Base-by-base conservation (phyloP, 805 yeast species). In the Zygosaccharomyces gambellarensis region DNA sequence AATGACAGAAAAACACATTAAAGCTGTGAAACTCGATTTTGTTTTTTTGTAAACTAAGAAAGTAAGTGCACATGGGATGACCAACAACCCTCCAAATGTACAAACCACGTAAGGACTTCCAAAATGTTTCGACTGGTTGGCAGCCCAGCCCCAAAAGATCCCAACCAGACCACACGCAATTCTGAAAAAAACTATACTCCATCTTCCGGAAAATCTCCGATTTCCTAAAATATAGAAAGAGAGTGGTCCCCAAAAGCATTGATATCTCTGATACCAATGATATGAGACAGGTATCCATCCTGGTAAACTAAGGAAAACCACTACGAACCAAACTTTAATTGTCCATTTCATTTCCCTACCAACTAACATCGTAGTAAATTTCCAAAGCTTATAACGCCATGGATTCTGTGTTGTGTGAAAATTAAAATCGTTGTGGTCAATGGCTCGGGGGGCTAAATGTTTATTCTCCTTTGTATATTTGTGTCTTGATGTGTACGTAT, bases 131-230 rank as follows among this genome's bases (percentile, higher is more conserved):
- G 79, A 63, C 27, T 71, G 69, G 48, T 62, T 64, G 0, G 76
- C 73, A 11, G 76, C 71, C 69, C 79, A 77, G 0, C 76, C 81
- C 74, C 77, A 74, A 50, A 76, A 70, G 9, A 71, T 64, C 2
- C 78, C 78, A n/a, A 67, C 25, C 7, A 75, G 43, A 50, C 74
- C 70, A 36, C 68, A 68, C 0, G 59, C 11, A 0, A 69, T 19
- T 52, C 79, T 62, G n/a, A 66, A 62, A 2, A 56, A 23, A 2
- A 71, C 31, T 23, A 64, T 61, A 12, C 47, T 49, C 68, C 81
- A 64, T 6, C 61, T 68, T 12, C 71, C 71, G 7, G 71, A 61
- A 36, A 68, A 70, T 50, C 74, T 69, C 25, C 78, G 74, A 52
- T 76, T 74, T 4, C 71, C 60, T 30, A 74, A 54, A 29, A 70